Percentiles rank a stretch among this genome's conserved stretches.
Evolutionary conservation across 306 rosid genomes (phyloP).

Genomic region (Boehmeria nivea): DNA sequence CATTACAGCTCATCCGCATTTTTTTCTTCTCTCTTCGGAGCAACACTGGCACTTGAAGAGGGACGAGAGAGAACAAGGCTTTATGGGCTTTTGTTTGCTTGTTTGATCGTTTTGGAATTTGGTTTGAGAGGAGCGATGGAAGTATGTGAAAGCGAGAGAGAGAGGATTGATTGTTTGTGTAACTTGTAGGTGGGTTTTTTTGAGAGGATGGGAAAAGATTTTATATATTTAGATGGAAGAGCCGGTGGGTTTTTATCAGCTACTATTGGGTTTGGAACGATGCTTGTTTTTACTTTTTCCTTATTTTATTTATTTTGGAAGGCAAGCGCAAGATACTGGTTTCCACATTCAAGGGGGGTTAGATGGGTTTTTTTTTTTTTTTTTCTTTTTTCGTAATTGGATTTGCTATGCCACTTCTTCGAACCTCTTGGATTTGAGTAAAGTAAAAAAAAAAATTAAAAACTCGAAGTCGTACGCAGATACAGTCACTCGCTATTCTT

Average conservation of each 20-base stretch:
- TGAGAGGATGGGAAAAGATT: neutral
- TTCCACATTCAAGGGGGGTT: constrained; percentile 51
- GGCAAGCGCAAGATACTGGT: constrained; percentile 38
- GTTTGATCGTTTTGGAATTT: neutral
- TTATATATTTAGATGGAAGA: constrained; percentile 17
- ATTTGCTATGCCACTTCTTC: neutral
- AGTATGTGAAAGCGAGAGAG: neutral
- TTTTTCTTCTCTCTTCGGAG: constrained; percentile 6
- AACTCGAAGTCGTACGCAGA: too few species aligned
- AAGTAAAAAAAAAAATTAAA: too few species aligned
- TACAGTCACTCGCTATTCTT: too few species aligned
- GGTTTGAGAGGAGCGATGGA: neutral
- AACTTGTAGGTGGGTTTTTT: too few species aligned
- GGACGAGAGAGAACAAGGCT: neutral
- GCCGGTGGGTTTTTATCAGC: constrained; percentile 44
- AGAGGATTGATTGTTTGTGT: too few species aligned
- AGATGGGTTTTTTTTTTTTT: constrained; percentile 26
- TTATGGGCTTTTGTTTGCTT: too few species aligned
- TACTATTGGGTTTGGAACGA: constrained; percentile 11
- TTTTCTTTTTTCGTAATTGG: neutral
- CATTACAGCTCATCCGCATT: constrained; percentile 99
- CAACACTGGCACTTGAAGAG: neutral
- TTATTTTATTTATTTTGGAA: too few species aligned
- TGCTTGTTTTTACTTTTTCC: too few species aligned
- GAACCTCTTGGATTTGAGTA: too few species aligned